Evolutionary conservation across 1,284 basidiomycete species (phyloP), one percentile per base, ranked within the genome.

Genomic region (Ceratobasidium sp.): DNA sequence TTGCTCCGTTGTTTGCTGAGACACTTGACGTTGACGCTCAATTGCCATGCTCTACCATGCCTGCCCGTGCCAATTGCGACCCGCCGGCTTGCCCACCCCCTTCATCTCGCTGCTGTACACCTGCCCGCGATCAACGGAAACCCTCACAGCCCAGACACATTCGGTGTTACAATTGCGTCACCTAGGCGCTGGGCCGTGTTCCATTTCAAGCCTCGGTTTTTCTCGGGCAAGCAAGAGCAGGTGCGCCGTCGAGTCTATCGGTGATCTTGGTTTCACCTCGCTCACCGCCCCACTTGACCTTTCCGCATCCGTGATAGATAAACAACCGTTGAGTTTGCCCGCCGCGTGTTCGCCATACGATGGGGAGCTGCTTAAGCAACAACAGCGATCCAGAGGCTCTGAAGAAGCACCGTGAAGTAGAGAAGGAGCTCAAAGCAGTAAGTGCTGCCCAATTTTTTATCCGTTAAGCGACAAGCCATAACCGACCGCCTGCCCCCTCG

Each of bases 361-460:
- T 74, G 71, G 71, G 71, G 12, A 64, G 46, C 48, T 74, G 71
- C 48, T n/a, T 64, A 85, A 84, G 78, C 65, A 65, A 65, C 27
- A 74, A 76, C 18, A 68, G 66, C 30, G 80, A 81, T 52, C 80
- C 80, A 27, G 79, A 81, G 68, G 74, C 75, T 59, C 64, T 73
- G 30, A 79, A 85, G 52, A 60, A 52, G 30, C 75, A 94, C 82
- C 87, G 86, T 80, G 92, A 92, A 82, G 93, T 90, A 18, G 92
- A 93, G 83, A 90, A 89, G 84, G 85, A 87, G 75, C 82, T 93
- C 80, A 88, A 85, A 81, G 92, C 92, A 86, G 91, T 91, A 77
- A 78, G 89, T 85, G 8, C 38, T 20, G 14, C 33, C 12, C 5
- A 66, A 64, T 35, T 75, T 7, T 65, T 67, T 30, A n/a, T 48